These are phyloP conservation scores for Rhizophora apiculata DNA, from an alignment of 345 rosid species.

Conservation along the genomic window DNA sequence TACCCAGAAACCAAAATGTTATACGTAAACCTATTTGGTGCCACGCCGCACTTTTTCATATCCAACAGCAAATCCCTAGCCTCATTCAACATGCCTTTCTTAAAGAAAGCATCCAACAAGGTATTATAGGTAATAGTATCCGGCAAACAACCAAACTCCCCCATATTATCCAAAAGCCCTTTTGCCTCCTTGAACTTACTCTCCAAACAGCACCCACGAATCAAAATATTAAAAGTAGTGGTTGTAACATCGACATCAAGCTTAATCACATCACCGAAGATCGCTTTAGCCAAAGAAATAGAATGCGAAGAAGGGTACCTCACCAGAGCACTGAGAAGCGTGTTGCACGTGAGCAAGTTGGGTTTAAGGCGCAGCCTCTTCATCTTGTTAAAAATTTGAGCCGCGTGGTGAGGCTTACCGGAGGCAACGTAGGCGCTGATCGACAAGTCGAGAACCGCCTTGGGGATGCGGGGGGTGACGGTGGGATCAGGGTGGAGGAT, in stretches of 20 bases:
- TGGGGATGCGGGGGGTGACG: constrained; percentile 29
- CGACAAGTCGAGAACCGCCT: constrained; percentile 53
- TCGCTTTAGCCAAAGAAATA: constrained; percentile 40
- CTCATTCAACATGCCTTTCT: constrained; percentile 74
- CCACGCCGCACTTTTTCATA: constrained; percentile 61
- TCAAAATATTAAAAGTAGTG: constrained; percentile 57
- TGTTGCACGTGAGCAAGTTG: constrained; percentile 60
- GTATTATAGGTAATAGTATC: constrained; percentile 73
- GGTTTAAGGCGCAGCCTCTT: constrained; percentile 52
- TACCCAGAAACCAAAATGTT: constrained; percentile 65
- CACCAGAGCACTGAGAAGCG: constrained; percentile 60
- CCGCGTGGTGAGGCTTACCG: constrained; percentile 62
- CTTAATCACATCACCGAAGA: constrained; percentile 49
- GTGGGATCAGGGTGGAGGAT: constrained; percentile 38
- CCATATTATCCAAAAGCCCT: constrained; percentile 51
- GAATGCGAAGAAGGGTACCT: constrained; percentile 63
- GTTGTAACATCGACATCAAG: constrained; percentile 49
- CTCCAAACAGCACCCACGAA: constrained; percentile 69
- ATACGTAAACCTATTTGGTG: constrained; percentile 54
- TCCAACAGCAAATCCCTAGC: constrained; percentile 59
- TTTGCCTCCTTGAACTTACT: constrained; percentile 51
- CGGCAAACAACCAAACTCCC: constrained; percentile 49
- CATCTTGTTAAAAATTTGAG: constrained; percentile 65
- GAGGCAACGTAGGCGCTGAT: constrained; percentile 56
- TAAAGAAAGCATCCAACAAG: constrained; percentile 56